phyloP scores from a whole-genome alignment of 495 filamentous ascomycete species.

The Penicillium cinerascens region DNA sequence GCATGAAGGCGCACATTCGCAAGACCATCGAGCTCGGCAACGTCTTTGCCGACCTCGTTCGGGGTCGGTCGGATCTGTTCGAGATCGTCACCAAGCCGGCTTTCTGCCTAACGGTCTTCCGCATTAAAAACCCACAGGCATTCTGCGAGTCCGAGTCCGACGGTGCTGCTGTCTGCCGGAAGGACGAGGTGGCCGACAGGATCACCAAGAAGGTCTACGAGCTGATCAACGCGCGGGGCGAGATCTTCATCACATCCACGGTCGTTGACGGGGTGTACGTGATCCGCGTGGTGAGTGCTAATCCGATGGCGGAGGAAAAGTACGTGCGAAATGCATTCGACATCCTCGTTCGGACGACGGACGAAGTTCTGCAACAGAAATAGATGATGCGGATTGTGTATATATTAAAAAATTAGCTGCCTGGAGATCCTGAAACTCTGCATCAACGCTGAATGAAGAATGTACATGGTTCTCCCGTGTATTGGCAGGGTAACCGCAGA shows the following conservation, averaged over 20 bases:
- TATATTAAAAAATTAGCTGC: too few relatives aligned
- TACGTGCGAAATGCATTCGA: constrained; percentile 73
- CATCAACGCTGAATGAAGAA: too few relatives aligned
- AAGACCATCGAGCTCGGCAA: constrained; percentile 65
- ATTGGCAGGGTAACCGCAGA: too few relatives aligned
- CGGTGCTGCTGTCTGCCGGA: constrained; percentile 24
- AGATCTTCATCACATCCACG: constrained; percentile 81
- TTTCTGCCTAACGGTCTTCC: constrained; percentile 80
- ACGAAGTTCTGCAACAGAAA: constrained; percentile 48
- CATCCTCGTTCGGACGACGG: constrained; percentile 66
- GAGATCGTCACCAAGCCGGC: constrained; percentile 69
- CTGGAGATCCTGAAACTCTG: too few relatives aligned
- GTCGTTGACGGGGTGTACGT: constrained; percentile 72
- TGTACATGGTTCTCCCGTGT: too few relatives aligned
- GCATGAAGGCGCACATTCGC: constrained; percentile 70
- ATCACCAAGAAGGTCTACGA: constrained; percentile 79
- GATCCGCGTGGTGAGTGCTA: constrained; percentile 78
- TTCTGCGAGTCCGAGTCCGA: constrained; percentile 24
- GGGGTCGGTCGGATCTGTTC: constrained; percentile 67
- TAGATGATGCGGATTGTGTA: background rate
- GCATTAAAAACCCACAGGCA: constrained; percentile 32
- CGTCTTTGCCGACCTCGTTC: constrained; percentile 59
- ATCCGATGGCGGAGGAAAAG: constrained; percentile 63
- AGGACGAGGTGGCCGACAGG: constrained; percentile 54
- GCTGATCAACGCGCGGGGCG: constrained; percentile 65